Percentiles rank a stretch among this genome's conserved stretches.
Conservation (phyloP, 2,329 filamentous ascomycete species). For the Aureobasidium sp. region DNA sequence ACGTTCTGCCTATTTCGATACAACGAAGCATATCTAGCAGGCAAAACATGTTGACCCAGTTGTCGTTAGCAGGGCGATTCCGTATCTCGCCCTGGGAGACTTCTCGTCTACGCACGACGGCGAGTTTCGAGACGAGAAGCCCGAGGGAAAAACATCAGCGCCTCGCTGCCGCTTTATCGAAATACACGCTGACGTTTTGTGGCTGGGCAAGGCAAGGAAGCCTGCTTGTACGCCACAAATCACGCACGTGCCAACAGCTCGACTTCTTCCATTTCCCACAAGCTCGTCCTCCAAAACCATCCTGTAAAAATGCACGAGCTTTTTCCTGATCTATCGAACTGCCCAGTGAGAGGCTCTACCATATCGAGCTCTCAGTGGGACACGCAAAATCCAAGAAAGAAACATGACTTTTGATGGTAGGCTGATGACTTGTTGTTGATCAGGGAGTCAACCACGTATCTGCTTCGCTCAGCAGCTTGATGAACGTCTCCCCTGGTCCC, state of each 20-base stretch:
- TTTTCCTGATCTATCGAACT: background rate
- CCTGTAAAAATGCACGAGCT: background rate
- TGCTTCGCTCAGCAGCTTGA: background rate
- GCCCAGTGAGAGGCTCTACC: background rate
- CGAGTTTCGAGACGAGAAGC: constrained; percentile 13
- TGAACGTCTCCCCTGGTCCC: background rate
- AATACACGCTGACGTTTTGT: constrained; percentile 8
- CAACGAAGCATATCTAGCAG: background rate
- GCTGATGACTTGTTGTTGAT: background rate
- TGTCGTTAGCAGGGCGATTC: constrained; percentile 14
- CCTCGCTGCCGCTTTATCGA: constrained; percentile 9
- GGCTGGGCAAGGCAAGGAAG: background rate
- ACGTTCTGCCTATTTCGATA: background rate
- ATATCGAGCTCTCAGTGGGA: background rate
- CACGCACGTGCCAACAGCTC: background rate
- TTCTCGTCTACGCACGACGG: constrained; percentile 5
- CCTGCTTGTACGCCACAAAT: background rate
- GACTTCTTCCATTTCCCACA: background rate
- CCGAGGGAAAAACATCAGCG: constrained; percentile 10
- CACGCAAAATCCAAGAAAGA: background rate
- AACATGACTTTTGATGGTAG: background rate
- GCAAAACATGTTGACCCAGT: constrained; percentile 5
- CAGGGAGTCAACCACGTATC: background rate
- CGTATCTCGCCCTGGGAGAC: constrained; percentile 14
- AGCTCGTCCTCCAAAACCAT: background rate